Evolutionary conservation across 108 stramenopile species (phyloP).

Genomic region (Nitzschia palea): DNA sequence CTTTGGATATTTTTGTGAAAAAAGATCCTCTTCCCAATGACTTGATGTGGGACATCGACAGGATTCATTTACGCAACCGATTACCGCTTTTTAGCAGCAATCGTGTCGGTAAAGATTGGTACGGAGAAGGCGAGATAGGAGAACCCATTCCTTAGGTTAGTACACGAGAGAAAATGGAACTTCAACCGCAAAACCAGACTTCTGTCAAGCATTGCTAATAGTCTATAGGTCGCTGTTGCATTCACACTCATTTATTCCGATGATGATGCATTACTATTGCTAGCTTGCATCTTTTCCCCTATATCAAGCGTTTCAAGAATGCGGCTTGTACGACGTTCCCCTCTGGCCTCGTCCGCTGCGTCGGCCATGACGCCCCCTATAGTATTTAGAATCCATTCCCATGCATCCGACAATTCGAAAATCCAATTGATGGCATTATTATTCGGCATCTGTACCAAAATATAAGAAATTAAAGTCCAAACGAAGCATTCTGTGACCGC

Average conservation of each 20-base stretch:
- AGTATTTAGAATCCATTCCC: constrained; percentile 14
- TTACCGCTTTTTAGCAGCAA: constrained; percentile 81
- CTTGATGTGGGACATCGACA: constrained; percentile 90
- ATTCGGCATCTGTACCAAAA: constrained; percentile 6
- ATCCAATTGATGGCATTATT: neutral
- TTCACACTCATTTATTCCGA: too few species aligned
- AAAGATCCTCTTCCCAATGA: constrained; percentile 68
- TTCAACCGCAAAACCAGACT: too few species aligned
- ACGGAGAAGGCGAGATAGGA: constrained; percentile 87
- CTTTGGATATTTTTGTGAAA: constrained; percentile 61
- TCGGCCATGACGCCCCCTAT: constrained; percentile 16
- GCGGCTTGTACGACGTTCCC: too few species aligned
- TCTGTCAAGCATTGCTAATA: too few species aligned
- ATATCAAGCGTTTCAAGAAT: too few species aligned
- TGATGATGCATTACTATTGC: too few species aligned
- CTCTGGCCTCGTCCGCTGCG: constrained; percentile 6
- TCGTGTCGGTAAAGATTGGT: constrained; percentile 84
- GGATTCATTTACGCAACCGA: constrained; percentile 87
- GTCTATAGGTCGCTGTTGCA: too few species aligned
- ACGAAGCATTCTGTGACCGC: constrained; percentile 17
- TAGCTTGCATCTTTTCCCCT: too few species aligned
- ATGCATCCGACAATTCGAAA: constrained; percentile 13
- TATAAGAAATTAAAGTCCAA: constrained; percentile 4
- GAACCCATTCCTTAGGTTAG: constrained; percentile 76
- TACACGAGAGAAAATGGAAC: too few species aligned